A percentile compares a stretch with the other conserved stretches of the same genome.
phyloP scores from a whole-genome alignment of 305 asterid genomes.

The Fraxinus floribunda region DNA sequence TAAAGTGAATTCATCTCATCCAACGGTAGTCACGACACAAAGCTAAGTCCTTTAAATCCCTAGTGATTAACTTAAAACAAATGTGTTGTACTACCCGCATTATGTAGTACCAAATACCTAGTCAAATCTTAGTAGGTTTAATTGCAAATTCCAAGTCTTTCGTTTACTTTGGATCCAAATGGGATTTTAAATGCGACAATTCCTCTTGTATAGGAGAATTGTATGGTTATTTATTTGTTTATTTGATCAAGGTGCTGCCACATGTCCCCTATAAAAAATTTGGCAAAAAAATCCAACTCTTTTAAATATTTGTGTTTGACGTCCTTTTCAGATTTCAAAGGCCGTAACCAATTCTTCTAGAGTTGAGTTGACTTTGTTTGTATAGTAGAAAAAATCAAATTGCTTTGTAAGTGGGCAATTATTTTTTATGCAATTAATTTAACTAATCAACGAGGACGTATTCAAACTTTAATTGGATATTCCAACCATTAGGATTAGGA shows the following conservation, averaged over 20 bases:
- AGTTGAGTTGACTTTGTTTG: too few species aligned
- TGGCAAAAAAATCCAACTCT: too few species aligned
- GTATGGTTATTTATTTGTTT: too few species aligned
- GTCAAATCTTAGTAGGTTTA: not conserved
- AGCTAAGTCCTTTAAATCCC: not conserved
- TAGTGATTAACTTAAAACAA: not conserved
- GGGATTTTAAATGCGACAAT: too few species aligned
- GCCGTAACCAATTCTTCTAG: too few species aligned
- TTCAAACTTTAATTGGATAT: constrained; percentile 10
- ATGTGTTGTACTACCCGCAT: not conserved
- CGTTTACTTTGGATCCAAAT: not conserved
- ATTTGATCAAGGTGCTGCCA: too few species aligned
- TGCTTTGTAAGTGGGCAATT: not conserved
- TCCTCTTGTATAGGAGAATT: too few species aligned
- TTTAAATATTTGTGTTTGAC: too few species aligned
- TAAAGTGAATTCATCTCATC: too few species aligned
- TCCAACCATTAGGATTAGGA: not conserved
- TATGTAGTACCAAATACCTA: not conserved
- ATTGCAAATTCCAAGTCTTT: not conserved
- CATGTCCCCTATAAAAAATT: too few species aligned
- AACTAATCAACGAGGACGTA: constrained; percentile 15
- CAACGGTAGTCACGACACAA: not conserved
- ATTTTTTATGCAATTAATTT: not conserved
- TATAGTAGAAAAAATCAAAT: too few species aligned
- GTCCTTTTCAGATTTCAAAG: too few species aligned